A percentile compares a stretch with the other conserved stretches of the same genome.
phyloP scores from a whole-genome alignment of 495 filamentous ascomycete species.

The Podospora pseudoanserina region DNA sequence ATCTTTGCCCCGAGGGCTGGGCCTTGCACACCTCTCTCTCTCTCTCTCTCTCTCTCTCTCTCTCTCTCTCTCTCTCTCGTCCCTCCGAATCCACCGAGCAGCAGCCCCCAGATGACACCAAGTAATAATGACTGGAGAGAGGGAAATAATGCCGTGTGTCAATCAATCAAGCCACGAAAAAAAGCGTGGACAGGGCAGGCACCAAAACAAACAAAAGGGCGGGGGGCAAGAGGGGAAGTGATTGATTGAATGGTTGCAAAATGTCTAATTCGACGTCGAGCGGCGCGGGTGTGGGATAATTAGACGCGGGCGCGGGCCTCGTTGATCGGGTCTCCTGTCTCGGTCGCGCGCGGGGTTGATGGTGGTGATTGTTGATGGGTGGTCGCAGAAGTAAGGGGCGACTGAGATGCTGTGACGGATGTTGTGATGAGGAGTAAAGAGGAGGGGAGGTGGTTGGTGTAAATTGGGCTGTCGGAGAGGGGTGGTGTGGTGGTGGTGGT shows the following conservation, averaged over 20 bases:
- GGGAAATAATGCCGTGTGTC: background rate
- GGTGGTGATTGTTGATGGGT: background rate
- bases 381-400: background rate
- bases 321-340: background rate
- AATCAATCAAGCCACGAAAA: background rate
- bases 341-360: background rate
- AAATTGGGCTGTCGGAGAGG: background rate
- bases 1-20: background rate
- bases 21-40: background rate
- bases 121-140: background rate
- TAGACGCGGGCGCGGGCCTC: background rate
- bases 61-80: too few relatives aligned
- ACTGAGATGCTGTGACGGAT: background rate
- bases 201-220: background rate
- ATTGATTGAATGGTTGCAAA: background rate
- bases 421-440: constrained; percentile 7
- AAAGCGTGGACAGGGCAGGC: background rate
- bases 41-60: background rate
- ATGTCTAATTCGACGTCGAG: background rate
- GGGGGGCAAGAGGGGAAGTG: background rate
- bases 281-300: background rate
- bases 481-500: background rate
- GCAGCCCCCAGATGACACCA: background rate
- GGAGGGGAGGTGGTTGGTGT: background rate
- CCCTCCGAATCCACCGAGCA: background rate